Conservation (phyloP, 192 early-diverging fungal genomes). For the Backusella macrospora region DNA sequence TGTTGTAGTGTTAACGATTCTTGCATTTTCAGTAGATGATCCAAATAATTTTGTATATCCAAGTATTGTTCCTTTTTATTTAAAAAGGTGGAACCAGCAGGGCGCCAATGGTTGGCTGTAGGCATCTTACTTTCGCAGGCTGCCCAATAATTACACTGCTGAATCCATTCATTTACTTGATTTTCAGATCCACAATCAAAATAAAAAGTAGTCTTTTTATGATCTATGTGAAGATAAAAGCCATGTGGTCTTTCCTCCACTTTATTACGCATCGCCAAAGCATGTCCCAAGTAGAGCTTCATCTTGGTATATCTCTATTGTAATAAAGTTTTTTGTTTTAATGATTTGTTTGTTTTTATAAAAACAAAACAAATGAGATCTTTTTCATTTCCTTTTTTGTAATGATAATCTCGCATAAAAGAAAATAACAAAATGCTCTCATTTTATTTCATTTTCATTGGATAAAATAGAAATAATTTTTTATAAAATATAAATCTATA, state of each 20-base stretch:
- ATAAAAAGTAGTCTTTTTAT: conserved; percentile 5
- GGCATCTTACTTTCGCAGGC: conserved; percentile 70
- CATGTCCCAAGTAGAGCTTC: conserved; percentile 20
- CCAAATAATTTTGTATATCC: conserved; percentile 18
- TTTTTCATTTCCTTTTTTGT: conserved; percentile 24
- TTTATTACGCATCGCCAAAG: conserved; percentile 13
- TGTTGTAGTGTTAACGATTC: neutral
- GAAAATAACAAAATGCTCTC: neutral
- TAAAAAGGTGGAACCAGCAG: conserved; percentile 24
- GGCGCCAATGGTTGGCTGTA: conserved; percentile 14
- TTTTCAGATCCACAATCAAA: conserved; percentile 26
- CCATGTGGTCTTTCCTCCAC: neutral
- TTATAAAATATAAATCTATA: neutral
- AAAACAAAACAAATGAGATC: conserved; percentile 10
- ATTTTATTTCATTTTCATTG: conserved; percentile 15
- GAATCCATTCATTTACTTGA: conserved; percentile 56
- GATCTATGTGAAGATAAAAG: conserved; percentile 15
- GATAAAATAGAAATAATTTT: conserved; percentile 3
- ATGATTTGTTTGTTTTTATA: conserved; percentile 3
- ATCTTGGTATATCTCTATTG: conserved; percentile 7
- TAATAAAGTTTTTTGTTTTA: neutral
- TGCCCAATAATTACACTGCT: conserved; percentile 80
- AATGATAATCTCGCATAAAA: conserved; percentile 28
- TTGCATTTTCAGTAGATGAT: conserved; percentile 18
- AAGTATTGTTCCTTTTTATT: conserved; percentile 10